A percentile compares a stretch with the other conserved stretches of the same genome.
Evolutionary conservation across 176 grass and related monocot species (phyloP).

Genomic region (Leersia perrieri): DNA sequence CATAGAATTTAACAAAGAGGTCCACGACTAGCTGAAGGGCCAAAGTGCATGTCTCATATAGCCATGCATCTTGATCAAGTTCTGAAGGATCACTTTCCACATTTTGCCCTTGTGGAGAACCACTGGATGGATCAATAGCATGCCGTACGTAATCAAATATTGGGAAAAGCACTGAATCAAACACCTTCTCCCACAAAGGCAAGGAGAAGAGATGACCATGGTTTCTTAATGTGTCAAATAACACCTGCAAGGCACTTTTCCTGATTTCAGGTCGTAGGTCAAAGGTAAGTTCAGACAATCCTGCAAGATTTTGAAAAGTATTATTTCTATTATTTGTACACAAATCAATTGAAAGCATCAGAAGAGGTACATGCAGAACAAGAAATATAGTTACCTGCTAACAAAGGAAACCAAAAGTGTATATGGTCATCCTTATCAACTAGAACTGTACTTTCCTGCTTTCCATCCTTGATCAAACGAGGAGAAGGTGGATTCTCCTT

Average conservation of each 20-base stretch:
- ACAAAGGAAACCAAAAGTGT: slow-evolving; percentile 99
- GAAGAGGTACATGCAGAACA: slow-evolving; percentile 5
- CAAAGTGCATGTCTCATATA: slow-evolving; percentile 96
- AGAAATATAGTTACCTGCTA: slow-evolving; percentile 68
- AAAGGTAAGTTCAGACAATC: slow-evolving; percentile 97
- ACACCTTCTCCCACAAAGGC: slow-evolving; percentile 98
- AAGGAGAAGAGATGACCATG: slow-evolving; percentile 98
- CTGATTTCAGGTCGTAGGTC: slow-evolving; percentile 96
- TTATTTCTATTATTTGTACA: slow-evolving; percentile 30
- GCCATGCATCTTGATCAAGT: slow-evolving; percentile 96
- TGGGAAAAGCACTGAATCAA: slow-evolving; percentile 97
- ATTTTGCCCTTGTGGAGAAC: slow-evolving; percentile 63
- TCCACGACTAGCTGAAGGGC: slow-evolving; percentile 98
- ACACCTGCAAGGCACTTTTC: slow-evolving; percentile 93
- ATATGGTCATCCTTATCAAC: slow-evolving; percentile 90
- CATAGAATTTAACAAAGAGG: slow-evolving; percentile 99
- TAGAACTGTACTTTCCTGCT: slow-evolving; percentile 58
- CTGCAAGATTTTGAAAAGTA: slow-evolving; percentile 51
- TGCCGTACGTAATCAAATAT: slow-evolving; percentile 99
- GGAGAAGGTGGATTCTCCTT: slow-evolving; percentile 73
- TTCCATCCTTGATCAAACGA: slow-evolving; percentile 65
- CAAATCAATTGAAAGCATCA: slow-evolving; percentile 29
- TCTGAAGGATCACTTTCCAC: slow-evolving; percentile 63
- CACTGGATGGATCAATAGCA: slow-evolving; percentile 84
- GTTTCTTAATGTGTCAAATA: slow-evolving; percentile 98